These are phyloP conservation scores for Irpex rosettiformis DNA, from an alignment of 1,284 basidiomycete species.

Conservation along the genomic window DNA sequence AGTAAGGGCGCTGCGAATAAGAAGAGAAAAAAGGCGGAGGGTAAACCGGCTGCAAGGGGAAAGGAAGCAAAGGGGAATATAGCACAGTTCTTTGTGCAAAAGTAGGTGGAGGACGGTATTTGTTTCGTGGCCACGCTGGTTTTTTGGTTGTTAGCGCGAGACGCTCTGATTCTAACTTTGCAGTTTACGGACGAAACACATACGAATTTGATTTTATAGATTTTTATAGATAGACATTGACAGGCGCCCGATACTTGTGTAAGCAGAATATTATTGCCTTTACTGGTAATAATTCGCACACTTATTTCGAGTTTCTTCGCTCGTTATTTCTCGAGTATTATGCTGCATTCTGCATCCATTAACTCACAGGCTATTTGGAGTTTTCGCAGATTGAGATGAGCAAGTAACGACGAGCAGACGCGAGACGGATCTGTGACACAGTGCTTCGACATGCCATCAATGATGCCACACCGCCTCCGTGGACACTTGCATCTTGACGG, in stretches of 20 bases:
- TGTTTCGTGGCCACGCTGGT: neutral
- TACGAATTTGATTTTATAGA: neutral
- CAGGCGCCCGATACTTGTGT: neutral
- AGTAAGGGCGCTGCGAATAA: conserved; percentile 20
- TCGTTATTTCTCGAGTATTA: neutral
- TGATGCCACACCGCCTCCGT: conserved; percentile 10
- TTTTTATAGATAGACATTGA: neutral
- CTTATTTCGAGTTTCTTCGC: neutral
- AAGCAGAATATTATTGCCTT: neutral
- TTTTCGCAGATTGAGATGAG: too few relatives aligned
- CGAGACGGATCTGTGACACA: neutral
- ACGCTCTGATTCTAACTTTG: neutral
- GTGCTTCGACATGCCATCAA: conserved; percentile 4
- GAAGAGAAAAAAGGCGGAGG: conserved; percentile 34
- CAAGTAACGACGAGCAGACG: neutral
- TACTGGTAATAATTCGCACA: neutral
- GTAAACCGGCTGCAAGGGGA: conserved; percentile 20
- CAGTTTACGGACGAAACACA: neutral
- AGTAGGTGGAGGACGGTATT: conserved; percentile 16
- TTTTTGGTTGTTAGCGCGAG: neutral
- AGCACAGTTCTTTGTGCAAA: conserved; percentile 68
- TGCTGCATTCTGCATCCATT: too few relatives aligned
- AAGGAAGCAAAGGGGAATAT: conserved; percentile 50
- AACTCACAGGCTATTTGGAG: too few relatives aligned
- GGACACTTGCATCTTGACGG: conserved; percentile 8